Evolutionary conservation across 352 stramenopile species (phyloP).

Genomic region (Phytopythium sindhum): DNA sequence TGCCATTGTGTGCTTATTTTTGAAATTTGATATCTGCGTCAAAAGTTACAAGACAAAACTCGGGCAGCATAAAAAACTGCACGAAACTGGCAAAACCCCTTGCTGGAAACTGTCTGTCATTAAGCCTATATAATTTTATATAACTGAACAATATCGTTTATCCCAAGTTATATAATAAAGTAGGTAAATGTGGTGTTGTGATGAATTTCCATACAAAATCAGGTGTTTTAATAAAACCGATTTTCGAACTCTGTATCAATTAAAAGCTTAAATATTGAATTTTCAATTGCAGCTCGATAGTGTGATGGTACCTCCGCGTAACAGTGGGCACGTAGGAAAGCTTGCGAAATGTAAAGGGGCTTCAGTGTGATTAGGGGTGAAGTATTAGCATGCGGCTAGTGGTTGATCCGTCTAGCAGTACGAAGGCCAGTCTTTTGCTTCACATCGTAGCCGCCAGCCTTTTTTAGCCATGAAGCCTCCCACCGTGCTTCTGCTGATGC

Average conservation of each 20-base stretch:
- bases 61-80: no score
- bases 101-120: not conserved
- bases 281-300: not conserved
- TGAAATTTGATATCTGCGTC: no score
- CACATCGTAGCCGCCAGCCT: not conserved
- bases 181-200: not conserved
- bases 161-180: not conserved
- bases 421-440: not conserved
- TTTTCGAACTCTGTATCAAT: not conserved
- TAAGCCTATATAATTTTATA: not conserved
- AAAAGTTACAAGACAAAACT: no score
- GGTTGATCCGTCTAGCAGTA: not conserved
- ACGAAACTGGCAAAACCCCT: no score
- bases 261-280: not conserved
- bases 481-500: not conserved
- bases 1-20: no score
- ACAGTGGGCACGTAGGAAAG: not conserved
- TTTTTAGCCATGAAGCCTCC: not conserved
- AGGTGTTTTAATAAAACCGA: not conserved
- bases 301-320: not conserved
- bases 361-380: no score
- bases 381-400: not conserved
- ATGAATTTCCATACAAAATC: not conserved
- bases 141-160: not conserved
- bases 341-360: not conserved